These are phyloP conservation scores for Fusarium gaditjirri DNA, from an alignment of 2,329 filamentous ascomycete genomes.

Conservation along the genomic window DNA sequence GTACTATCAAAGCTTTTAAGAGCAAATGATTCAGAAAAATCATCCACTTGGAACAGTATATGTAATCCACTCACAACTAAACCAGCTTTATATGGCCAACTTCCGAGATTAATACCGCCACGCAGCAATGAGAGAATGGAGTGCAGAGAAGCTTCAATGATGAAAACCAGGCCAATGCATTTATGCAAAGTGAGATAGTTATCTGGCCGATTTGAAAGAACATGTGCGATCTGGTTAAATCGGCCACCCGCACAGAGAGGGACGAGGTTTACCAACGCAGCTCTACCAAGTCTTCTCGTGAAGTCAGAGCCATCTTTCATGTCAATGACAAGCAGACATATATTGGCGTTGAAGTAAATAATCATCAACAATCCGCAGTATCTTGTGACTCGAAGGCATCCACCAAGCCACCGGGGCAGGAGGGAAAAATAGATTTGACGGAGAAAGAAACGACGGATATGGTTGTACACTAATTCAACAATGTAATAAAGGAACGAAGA, in stretches of 20 bases:
- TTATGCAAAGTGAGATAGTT: background rate
- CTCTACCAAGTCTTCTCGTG: constrained; percentile 1
- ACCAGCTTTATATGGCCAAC: background rate
- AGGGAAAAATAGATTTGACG: background rate
- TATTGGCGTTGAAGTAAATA: background rate
- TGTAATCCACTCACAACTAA: background rate
- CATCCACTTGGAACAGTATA: background rate
- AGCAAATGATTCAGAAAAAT: background rate
- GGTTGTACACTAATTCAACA: background rate
- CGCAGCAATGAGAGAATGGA: background rate
- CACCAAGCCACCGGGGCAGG: background rate
- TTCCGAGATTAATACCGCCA: background rate
- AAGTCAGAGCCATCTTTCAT: background rate
- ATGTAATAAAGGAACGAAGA: background rate
- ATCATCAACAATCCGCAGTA: background rate
- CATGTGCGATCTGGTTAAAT: background rate
- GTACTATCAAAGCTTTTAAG: background rate
- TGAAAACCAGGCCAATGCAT: background rate
- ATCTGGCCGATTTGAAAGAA: background rate
- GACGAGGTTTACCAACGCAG: constrained; percentile 3
- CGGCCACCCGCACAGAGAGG: constrained; percentile 10
- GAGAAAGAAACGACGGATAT: background rate
- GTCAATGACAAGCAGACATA: background rate
- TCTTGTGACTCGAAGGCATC: background rate
- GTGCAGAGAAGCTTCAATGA: background rate